Conservation (phyloP, 441 rosid genomes). For the Populus hybrid region DNA sequence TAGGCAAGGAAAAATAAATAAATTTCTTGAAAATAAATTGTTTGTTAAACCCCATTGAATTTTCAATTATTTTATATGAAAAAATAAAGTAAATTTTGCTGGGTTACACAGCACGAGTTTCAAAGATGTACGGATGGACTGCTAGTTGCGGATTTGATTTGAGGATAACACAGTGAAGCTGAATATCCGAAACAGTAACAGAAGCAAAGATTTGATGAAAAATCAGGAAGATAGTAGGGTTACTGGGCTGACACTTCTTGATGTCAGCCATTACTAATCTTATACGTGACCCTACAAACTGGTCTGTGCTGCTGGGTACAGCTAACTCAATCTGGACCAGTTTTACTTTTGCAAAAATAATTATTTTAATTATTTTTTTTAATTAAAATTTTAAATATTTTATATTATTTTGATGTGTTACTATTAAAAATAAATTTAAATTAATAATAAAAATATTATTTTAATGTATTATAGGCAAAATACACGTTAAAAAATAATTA, state of each 20-base stretch:
- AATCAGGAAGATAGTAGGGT: not conserved
- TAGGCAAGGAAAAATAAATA: too few relatives aligned
- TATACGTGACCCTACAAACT: not conserved
- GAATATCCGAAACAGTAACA: not conserved
- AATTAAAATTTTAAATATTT: too few relatives aligned
- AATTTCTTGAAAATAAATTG: not conserved
- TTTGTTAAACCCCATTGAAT: not conserved
- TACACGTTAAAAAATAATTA: too few relatives aligned
- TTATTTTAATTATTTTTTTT: too few relatives aligned
- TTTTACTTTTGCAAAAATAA: not conserved
- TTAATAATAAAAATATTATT: too few relatives aligned
- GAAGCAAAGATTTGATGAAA: not conserved
- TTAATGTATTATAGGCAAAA: fast-evolving
- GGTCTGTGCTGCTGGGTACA: not conserved
- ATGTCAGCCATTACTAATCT: constrained; percentile 9
- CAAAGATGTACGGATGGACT: not conserved
- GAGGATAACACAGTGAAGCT: too few relatives aligned
- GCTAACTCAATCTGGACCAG: not conserved
- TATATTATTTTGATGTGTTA: too few relatives aligned
- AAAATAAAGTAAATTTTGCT: not conserved
- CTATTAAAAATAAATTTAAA: too few relatives aligned
- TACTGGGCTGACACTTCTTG: constrained; percentile 8
- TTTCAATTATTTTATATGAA: not conserved
- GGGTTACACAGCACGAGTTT: not conserved
- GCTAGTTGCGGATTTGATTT: not conserved